Evolutionary conservation across 768 basidiomycete species (phyloP), one percentile per base, ranked within the genome.

Genomic region (Suillus spraguei): DNA sequence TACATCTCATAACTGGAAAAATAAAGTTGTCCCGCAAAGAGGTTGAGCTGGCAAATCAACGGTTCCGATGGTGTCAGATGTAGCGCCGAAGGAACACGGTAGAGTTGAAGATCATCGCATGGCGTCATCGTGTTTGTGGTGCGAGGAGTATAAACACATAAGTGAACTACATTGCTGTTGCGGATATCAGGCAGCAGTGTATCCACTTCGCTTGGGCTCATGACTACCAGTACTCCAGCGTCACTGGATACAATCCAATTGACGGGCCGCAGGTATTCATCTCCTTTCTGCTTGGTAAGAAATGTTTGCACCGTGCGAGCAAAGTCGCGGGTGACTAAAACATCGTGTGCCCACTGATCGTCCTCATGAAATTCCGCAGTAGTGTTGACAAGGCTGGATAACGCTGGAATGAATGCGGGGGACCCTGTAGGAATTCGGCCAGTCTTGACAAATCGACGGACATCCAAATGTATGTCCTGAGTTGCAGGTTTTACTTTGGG

Each of bases 61-160:
- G 24, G 4, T 32, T 52, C 17, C 28, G 28, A 32, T 17, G 50
- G 17, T 11, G 28, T 13, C 28, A 32, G 2, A 4, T 20, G 50
- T 52, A 10, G 28, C 2, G 17, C 20, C 10, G 50, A 52, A 32
- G 50, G 50, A 52, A 52, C 42, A 33, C 9, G 56, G 42, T 67
- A 62, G 22, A 74, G 56, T 2, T 13, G 44, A 4, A 77, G 70
- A 28, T 73, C 67, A 33, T 85, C 81, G 53, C 78, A 78, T 8
- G 79, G 65, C 22, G 68, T 66, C 76, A 77, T 79, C 4, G 68
- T 68, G 44, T 69, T 64, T 10, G 67, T 74, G 55, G 77, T 69
- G 2, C 80, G 72, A 2, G 83, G 78, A 0, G 80, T 69, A 65
- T 84, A 84, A 3, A 78, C 54, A 63, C 83, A 82, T 22, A 84